Percentiles rank a stretch among this genome's conserved stretches.
phyloP scores from a whole-genome alignment of 208 protist species.

The Acanthamoeba sp. region DNA sequence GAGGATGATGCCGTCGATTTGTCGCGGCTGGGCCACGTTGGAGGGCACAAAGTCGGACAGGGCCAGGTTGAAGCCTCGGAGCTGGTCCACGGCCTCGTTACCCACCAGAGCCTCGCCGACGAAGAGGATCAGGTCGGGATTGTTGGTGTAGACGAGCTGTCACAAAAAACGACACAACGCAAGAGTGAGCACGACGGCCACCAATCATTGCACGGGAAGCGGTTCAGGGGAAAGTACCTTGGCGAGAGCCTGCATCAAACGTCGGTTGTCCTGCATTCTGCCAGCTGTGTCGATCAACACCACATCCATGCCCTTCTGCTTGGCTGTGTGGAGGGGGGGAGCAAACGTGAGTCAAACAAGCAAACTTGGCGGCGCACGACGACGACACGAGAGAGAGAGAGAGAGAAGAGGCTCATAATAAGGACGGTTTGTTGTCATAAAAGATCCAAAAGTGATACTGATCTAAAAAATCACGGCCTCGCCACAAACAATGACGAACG shows the following conservation, averaged over 20 bases:
- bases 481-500: not conserved
- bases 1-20: constrained; percentile 99
- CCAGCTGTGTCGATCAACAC: constrained; percentile 99
- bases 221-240: constrained; percentile 88
- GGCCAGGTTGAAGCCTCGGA: constrained; percentile 98
- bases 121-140: constrained; percentile 98
- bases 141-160: constrained; percentile 96
- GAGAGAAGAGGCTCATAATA: constrained; percentile 52
- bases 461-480: constrained; percentile 23
- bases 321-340: constrained; percentile 71
- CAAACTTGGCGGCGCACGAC: too few species aligned
- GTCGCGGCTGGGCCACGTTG: constrained; percentile 87
- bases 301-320: constrained; percentile 94
- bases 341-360: constrained; percentile 64
- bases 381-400: not conserved
- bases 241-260: constrained; percentile 98
- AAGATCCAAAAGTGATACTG: constrained; percentile 60
- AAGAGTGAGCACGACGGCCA: not conserved
- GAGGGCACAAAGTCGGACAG: constrained; percentile 94
- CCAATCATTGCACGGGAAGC: not conserved
- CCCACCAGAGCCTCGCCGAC: constrained; percentile 99
- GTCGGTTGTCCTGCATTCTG: constrained; percentile 99
- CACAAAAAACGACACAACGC: not conserved
- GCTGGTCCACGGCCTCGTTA: constrained; percentile 99
- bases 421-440: constrained; percentile 49